Evolutionary conservation across 768 basidiomycete species (phyloP).

Genomic region (Calocybe indica): DNA sequence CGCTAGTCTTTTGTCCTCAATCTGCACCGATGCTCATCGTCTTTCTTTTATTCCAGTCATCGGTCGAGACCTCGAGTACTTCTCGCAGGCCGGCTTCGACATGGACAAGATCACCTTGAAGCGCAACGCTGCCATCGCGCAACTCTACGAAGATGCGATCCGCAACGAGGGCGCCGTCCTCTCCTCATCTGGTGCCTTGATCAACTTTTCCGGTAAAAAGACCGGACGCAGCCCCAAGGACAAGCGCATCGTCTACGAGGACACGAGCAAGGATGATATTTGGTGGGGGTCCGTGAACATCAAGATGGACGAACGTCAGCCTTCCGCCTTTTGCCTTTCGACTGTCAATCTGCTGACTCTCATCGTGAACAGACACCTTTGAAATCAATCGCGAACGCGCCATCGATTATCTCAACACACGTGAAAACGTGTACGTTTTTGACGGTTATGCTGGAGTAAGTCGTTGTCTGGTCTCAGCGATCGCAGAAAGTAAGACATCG

Average conservation of each 20-base stretch:
- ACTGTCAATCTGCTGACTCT: background rate
- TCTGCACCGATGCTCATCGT: conserved; percentile 4
- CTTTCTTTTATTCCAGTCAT: conserved; percentile 51
- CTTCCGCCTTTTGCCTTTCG: background rate
- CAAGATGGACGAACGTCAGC: conserved; percentile 93
- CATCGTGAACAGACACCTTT: conserved; percentile 71
- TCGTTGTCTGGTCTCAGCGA: conserved; percentile 4
- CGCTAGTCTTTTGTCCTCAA: conserved; percentile 4
- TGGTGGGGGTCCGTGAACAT: conserved; percentile 99
- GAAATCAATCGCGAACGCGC: conserved; percentile 99
- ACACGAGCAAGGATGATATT: conserved; percentile 92
- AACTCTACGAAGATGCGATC: conserved; percentile 96
- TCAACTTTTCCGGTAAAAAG: conserved; percentile 99
- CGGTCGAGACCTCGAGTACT: conserved; percentile 90
- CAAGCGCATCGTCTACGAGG: conserved; percentile 99
- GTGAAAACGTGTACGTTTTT: conserved; percentile 97
- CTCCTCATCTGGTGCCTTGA: conserved; percentile 91
- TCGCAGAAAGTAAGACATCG: conserved; percentile 8
- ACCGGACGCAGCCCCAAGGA: conserved; percentile 97
- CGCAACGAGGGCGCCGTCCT: conserved; percentile 98
- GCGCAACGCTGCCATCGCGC: conserved; percentile 85
- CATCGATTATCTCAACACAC: conserved; percentile 97
- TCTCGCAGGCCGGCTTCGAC: conserved; percentile 99
- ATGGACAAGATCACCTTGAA: conserved; percentile 96
- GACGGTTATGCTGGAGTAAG: conserved; percentile 89